A percentile compares a stretch with the other conserved stretches of the same genome.
These are phyloP conservation scores for Neodidymelliopsis sp. DNA, from an alignment of 2,329 filamentous ascomycete species.

Conservation along the genomic window DNA sequence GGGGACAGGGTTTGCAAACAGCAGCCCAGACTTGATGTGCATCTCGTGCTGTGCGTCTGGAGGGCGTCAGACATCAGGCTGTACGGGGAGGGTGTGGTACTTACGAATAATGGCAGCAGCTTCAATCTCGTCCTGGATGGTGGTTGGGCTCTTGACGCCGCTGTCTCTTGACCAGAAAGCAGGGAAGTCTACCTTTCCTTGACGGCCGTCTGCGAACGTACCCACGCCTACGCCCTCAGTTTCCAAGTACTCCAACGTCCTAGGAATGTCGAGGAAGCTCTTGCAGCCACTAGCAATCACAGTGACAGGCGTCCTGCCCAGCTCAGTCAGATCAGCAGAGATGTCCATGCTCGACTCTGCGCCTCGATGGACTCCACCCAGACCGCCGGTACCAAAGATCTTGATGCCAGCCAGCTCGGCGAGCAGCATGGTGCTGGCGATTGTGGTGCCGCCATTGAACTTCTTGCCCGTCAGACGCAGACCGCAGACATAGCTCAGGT, in stretches of 20 bases:
- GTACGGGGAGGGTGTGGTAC: constrained; percentile 33
- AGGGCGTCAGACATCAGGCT: constrained; percentile 5
- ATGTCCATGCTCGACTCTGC: constrained; percentile 89
- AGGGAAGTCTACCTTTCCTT: constrained; percentile 80
- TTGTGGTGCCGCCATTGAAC: constrained; percentile 89
- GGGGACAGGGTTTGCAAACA: constrained; percentile 91
- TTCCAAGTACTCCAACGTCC: constrained; percentile 83
- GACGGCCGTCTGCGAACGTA: constrained; percentile 85
- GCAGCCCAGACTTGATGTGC: constrained; percentile 76
- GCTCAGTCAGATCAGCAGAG: constrained; percentile 92
- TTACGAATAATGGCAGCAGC: constrained; percentile 85
- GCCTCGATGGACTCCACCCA: constrained; percentile 92
- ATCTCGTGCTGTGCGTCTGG: constrained; percentile 75
- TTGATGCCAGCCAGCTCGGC: constrained; percentile 86
- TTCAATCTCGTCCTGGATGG: constrained; percentile 77
- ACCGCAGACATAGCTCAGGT: constrained; percentile 82
- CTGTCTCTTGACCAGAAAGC: constrained; percentile 93
- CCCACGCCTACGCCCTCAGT: constrained; percentile 80
- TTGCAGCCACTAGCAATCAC: constrained; percentile 93
- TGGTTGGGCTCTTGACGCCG: constrained; percentile 77
- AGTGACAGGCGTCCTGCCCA: constrained; percentile 86
- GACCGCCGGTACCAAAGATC: constrained; percentile 91
- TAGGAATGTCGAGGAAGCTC: constrained; percentile 90
- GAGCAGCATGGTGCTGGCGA: constrained; percentile 91
- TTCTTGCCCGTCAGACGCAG: constrained; percentile 71